Percentiles rank a stretch among this genome's conserved stretches.
phyloP scores from a whole-genome alignment of 768 basidiomycete genomes.

The Russula abietina region DNA sequence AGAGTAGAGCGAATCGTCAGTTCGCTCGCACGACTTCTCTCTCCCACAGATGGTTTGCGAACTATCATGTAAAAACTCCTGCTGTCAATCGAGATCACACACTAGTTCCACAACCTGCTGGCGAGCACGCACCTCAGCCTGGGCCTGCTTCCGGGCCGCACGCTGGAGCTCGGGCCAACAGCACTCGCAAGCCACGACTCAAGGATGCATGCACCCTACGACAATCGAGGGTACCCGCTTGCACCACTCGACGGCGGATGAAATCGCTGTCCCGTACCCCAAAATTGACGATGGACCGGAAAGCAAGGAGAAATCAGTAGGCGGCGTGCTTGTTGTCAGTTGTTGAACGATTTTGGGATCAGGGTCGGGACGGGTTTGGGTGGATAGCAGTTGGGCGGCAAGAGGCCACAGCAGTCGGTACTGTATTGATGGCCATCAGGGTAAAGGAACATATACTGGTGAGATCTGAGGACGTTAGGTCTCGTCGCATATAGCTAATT shows the following conservation, averaged over 20 bases:
- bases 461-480: no score
- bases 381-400: constrained; percentile 54
- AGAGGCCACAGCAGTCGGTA: constrained; percentile 77
- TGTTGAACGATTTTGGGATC: constrained; percentile 65
- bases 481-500: no score
- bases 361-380: constrained; percentile 53
- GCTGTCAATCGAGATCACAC: constrained; percentile 51
- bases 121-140: constrained; percentile 49
- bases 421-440: no score
- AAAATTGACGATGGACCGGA: constrained; percentile 96
- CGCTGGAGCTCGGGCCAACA: constrained; percentile 73
- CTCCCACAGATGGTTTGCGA: constrained; percentile 18
- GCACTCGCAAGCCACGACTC: constrained; percentile 89
- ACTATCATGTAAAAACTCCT: constrained; percentile 15
- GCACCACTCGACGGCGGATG: constrained; percentile 86
- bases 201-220: constrained; percentile 85
- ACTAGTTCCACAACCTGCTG: constrained; percentile 56
- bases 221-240: constrained; percentile 91
- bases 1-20: constrained; percentile 5
- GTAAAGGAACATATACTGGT: no score
- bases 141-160: constrained; percentile 52
- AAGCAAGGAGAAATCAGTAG: constrained; percentile 85
- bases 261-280: constrained; percentile 92
- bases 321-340: constrained; percentile 82
- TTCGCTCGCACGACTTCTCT: constrained; percentile 10